Evolutionary conservation across 345 rosid species (phyloP), one percentile per base, ranked within the genome.

Genomic region (Lumnitzera littorea): DNA sequence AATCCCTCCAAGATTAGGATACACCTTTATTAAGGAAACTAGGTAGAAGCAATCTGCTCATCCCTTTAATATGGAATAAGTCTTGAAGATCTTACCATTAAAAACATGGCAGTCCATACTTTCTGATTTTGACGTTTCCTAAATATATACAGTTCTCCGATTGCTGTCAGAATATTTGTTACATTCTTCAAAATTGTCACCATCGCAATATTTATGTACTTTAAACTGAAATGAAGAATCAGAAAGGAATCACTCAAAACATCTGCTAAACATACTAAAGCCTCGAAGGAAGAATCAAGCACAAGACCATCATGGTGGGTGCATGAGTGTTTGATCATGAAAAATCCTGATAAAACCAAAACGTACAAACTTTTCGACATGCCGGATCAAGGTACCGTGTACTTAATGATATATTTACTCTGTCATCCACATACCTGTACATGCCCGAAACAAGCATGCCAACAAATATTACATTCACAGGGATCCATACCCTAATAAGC

Each of bases 401-500:
- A 27, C 62, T 15, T 47, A 12, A 14, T 46, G 62, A 59, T 24
- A 47, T 14, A 23, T 50, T 16, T 20, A 13, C 11, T 23, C 14
- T 50, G 17, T 27, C 48, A 47, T 50, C 57, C 55, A n/a, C 73
- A 63, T 75, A 92, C 96, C 98, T 92, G 64, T 82, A 89, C 95
- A 89, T 89, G 71, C 98, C 88, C 1, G 96, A 89, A 16, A 85
- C 81, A 60, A 92, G 84, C 98, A 92, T 92, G 56, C 98, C 98
- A 11, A 92, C 86, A 53, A 92, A 92, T 66, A 89, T 89, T 60
- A 84, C 54, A 67, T 92, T 92, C 74, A 87, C 98, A 65, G 98
- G 98, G 55, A 89, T 68, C 98, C 98, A 92, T 48, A 84, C 72
- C 80, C 68, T 78, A 23, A 85, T 61, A 62, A 92, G 68, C 80